phyloP scores from a whole-genome alignment of 2,329 filamentous ascomycete genomes.

The Scytalidium sp. region DNA sequence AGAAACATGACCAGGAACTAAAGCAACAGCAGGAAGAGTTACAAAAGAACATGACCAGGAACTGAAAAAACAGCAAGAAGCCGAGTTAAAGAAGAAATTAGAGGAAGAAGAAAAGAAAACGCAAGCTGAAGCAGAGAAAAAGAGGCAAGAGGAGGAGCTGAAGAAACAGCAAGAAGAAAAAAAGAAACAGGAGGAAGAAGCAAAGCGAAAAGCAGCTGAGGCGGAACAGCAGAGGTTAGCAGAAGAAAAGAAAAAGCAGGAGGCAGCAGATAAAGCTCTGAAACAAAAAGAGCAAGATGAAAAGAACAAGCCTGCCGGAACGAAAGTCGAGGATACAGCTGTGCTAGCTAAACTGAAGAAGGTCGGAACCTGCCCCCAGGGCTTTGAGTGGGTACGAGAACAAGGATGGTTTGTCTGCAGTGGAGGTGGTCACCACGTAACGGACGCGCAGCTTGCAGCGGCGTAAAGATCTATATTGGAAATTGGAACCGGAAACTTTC shows the following conservation, averaged over 20 bases:
- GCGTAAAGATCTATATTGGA: too few relatives aligned
- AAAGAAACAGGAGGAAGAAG: conserved; percentile 17
- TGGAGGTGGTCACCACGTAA: conserved; percentile 56
- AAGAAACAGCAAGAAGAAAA: conserved; percentile 12
- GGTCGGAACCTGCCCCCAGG: conserved; percentile 54
- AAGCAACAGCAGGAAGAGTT: conserved; percentile 16
- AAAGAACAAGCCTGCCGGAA: conserved; percentile 35
- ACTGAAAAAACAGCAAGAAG: conserved; percentile 16
- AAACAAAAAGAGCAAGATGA: conserved; percentile 21
- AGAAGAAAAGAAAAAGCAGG: conserved; percentile 11
- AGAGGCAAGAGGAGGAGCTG: conserved; percentile 10
- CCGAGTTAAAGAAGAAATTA: conserved; percentile 29
- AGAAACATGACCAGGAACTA: conserved; percentile 34
- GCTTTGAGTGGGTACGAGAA: conserved; percentile 62
- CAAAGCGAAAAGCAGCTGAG: conserved; percentile 6
- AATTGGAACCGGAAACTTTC: too few relatives aligned
- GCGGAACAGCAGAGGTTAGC: conserved; percentile 9
- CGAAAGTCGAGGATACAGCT: conserved; percentile 14
- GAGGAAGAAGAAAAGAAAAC: conserved; percentile 30
- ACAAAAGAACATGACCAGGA: conserved; percentile 34
- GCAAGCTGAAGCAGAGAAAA: conserved; percentile 25
- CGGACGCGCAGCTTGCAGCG: conserved; percentile 34
- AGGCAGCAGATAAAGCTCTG: conserved; percentile 8
- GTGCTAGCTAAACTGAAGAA: conserved; percentile 38
- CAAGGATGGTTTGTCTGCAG: conserved; percentile 57